phyloP scores from a whole-genome alignment of 2,329 filamentous ascomycete species.

The Fusarium guadeloupense region DNA sequence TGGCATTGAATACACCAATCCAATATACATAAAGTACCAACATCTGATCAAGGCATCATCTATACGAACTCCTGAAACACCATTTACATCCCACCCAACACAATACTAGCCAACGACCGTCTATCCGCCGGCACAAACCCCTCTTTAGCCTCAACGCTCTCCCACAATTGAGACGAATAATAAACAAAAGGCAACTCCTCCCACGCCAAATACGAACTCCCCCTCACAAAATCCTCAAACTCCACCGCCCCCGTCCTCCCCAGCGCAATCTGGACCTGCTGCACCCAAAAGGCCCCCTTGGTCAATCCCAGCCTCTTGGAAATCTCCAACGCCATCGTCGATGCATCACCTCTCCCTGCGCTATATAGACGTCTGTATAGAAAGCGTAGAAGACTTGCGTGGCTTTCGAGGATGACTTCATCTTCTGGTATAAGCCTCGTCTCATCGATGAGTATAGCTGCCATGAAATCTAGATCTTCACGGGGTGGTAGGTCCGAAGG shows the following conservation, averaged over 20 bases:
- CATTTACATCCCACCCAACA: background rate
- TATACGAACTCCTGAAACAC: too few species aligned
- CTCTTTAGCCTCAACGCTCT: slow-evolving; percentile 39
- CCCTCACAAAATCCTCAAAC: slow-evolving; percentile 38
- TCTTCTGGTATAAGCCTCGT: slow-evolving; percentile 24
- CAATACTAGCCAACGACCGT: slow-evolving; percentile 28
- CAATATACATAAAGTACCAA: too few species aligned
- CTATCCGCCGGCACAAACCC: slow-evolving; percentile 41
- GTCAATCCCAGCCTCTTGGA: slow-evolving; percentile 30
- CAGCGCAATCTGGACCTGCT: slow-evolving; percentile 35
- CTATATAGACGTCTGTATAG: slow-evolving; percentile 9
- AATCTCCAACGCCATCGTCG: slow-evolving; percentile 29
- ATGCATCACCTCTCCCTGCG: background rate
- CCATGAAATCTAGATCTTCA: slow-evolving; percentile 36
- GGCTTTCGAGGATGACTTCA: slow-evolving; percentile 27
- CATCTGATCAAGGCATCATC: too few species aligned
- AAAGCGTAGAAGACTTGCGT: slow-evolving; percentile 28
- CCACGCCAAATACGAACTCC: slow-evolving; percentile 36
- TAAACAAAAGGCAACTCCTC: slow-evolving; percentile 42
- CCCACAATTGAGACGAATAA: slow-evolving; percentile 44
- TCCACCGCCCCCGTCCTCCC: background rate
- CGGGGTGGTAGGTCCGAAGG: slow-evolving; percentile 11
- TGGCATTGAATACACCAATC: too few species aligned
- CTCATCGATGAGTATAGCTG: slow-evolving; percentile 35
- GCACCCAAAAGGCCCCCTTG: slow-evolving; percentile 44